These are phyloP conservation scores for Wallacemonas collosoma DNA, from an alignment of 208 protist species.

Conservation along the genomic window DNA sequence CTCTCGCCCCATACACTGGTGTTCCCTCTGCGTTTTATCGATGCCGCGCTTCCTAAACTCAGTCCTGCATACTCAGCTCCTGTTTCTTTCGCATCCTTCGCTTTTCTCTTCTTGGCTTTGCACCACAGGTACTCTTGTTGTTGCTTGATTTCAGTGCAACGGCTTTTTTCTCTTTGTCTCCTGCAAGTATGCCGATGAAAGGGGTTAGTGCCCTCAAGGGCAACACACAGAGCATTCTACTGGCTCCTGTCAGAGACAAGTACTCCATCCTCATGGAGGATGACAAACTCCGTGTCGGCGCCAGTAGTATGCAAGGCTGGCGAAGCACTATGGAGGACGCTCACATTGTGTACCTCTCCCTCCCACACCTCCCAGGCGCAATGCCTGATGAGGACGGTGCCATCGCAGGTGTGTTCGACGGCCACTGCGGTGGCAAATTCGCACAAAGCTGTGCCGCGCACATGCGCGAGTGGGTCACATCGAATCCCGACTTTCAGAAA, in stretches of 20 bases:
- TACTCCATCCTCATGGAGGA: slow-evolving; percentile 93
- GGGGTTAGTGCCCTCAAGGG: slow-evolving; percentile 45
- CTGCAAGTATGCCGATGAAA: slow-evolving; percentile 50
- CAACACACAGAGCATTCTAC: slow-evolving; percentile 79
- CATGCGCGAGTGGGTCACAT: slow-evolving; percentile 78
- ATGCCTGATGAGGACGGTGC: slow-evolving; percentile 78
- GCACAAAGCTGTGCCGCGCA: slow-evolving; percentile 77
- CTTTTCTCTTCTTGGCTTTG: slow-evolving; percentile 17
- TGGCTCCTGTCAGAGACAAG: slow-evolving; percentile 83
- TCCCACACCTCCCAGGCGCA: slow-evolving; percentile 60
- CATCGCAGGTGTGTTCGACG: slow-evolving; percentile 88
- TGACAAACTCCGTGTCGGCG: slow-evolving; percentile 87
- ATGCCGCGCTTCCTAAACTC: no score
- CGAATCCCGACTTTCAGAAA: slow-evolving; percentile 47
- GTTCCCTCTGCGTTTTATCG: no score
- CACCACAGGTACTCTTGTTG: background rate
- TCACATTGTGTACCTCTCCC: slow-evolving; percentile 80
- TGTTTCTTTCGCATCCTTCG: background rate
- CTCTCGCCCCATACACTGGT: no score
- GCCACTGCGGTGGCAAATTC: slow-evolving; percentile 85
- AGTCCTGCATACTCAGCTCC: background rate
- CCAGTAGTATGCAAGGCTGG: slow-evolving; percentile 93
- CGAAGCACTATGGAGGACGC: slow-evolving; percentile 92
- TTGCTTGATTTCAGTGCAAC: no score
- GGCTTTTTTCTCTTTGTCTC: slow-evolving; percentile 6